Percentiles rank a stretch among this genome's conserved stretches.
phyloP scores from a whole-genome alignment of 768 basidiomycete genomes.

The Naganishia randhawae region DNA sequence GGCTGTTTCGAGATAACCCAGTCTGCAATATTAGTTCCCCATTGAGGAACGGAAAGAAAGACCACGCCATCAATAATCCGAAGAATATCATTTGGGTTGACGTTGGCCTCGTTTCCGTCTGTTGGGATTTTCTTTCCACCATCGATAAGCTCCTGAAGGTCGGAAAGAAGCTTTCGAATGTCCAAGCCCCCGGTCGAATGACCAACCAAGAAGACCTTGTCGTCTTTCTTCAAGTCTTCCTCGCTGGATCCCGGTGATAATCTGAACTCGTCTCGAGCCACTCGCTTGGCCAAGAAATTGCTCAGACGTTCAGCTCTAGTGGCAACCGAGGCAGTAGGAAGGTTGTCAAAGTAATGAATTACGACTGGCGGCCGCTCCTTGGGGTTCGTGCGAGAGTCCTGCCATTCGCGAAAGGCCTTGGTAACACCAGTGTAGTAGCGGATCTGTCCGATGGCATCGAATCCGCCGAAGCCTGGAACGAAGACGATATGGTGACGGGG shows the following conservation, averaged over 20 bases:
- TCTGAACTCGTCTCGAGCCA: not conserved
- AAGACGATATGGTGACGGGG: not conserved
- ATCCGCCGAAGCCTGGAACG: not conserved
- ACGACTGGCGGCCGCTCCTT: not conserved
- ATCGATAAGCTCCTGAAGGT: not conserved
- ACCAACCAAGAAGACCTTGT: not conserved
- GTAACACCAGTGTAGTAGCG: not conserved
- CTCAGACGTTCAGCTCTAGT: not conserved
- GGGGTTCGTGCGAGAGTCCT: not conserved
- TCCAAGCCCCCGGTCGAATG: not conserved
- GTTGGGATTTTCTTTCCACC: not conserved
- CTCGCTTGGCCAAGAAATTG: not conserved
- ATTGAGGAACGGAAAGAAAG: not conserved
- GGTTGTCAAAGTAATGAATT: not conserved
- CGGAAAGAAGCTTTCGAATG: not conserved
- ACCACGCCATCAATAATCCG: not conserved
- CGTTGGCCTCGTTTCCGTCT: not conserved
- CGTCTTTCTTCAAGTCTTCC: not conserved
- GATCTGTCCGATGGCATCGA: not conserved
- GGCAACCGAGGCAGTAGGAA: not conserved
- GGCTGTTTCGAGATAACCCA: not conserved
- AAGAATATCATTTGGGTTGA: not conserved
- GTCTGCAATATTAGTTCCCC: not conserved
- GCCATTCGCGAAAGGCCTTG: not conserved
- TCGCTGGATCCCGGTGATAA: not conserved